phyloP scores from a whole-genome alignment of 2,329 filamentous ascomycete genomes.

The Macrophomina phaseolina region DNA sequence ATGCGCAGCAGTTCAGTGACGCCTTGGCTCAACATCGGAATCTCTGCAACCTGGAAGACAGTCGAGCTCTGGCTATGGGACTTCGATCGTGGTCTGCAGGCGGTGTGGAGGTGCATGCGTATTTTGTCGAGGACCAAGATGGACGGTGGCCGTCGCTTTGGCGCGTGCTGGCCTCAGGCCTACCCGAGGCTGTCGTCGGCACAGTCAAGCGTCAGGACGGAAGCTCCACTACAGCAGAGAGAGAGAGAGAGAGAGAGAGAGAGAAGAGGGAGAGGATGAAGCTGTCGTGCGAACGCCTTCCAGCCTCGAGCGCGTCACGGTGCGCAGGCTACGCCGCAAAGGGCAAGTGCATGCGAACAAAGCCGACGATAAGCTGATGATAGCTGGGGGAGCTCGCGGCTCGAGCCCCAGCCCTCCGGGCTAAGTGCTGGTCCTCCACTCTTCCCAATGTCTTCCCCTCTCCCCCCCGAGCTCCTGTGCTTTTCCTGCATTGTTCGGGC shows the following conservation, averaged over 20 bases:
- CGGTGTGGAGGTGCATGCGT: too few relatives aligned
- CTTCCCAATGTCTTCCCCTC: background rate
- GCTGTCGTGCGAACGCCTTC: background rate
- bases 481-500: background rate
- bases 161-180: background rate
- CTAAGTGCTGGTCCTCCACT: background rate
- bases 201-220: background rate
- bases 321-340: background rate
- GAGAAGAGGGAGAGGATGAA: background rate
- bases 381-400: slow-evolving; percentile 6
- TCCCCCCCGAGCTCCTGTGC: background rate
- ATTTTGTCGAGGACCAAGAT: too few relatives aligned
- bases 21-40: too few relatives aligned
- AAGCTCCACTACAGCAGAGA: background rate
- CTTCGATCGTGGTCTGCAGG: too few relatives aligned
- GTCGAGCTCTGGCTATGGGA: too few relatives aligned
- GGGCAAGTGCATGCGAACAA: slow-evolving; percentile 14
- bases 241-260: too few relatives aligned
- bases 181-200: background rate
- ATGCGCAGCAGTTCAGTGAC: too few relatives aligned
- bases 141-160: too few relatives aligned
- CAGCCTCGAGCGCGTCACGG: background rate
- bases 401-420: background rate
- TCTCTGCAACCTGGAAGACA: too few relatives aligned
- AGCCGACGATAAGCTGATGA: slow-evolving; percentile 24